Percentiles rank a stretch among this genome's conserved stretches.
These are phyloP conservation scores for Prunus yedoensis DNA, from an alignment of 331 rosid genomes.

Conservation along the genomic window DNA sequence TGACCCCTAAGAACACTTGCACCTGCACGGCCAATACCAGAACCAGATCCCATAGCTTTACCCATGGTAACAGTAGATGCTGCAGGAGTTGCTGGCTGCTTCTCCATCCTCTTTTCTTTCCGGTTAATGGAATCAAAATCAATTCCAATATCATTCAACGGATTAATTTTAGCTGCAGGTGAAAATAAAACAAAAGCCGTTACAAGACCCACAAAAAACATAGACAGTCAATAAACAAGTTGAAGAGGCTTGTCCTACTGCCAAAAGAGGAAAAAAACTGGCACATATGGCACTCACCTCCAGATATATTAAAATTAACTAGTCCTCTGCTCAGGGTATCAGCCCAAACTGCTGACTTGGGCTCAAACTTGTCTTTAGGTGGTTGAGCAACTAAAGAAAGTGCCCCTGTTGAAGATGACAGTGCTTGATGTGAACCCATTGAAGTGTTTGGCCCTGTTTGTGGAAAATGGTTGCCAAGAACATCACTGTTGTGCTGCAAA, in stretches of 20 bases:
- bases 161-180: conserved; percentile 79
- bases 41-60: conserved; percentile 93
- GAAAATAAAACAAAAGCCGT: background rate
- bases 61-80: conserved; percentile 74
- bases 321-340: conserved; percentile 91
- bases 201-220: background rate
- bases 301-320: conserved; percentile 88
- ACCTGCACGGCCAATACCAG: conserved; percentile 76
- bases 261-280: background rate
- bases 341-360: conserved; percentile 87
- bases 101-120: conserved; percentile 93
- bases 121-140: conserved; percentile 85
- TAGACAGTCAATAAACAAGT: background rate
- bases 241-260: background rate
- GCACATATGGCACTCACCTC: conserved; percentile 49
- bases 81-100: conserved; percentile 52
- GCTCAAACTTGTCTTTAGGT: conserved; percentile 66
- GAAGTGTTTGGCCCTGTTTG: conserved; percentile 43
- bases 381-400: conserved; percentile 54
- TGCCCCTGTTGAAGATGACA: conserved; percentile 43
- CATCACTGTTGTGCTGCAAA: conserved; percentile 31
- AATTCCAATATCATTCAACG: conserved; percentile 77
- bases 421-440: conserved; percentile 37
- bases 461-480: conserved; percentile 40
- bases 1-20: conserved; percentile 52